A percentile compares a stretch with the other conserved stretches of the same genome.
These are phyloP conservation scores for Daldinia childiae DNA, from an alignment of 495 filamentous ascomycete species.

Conservation along the genomic window DNA sequence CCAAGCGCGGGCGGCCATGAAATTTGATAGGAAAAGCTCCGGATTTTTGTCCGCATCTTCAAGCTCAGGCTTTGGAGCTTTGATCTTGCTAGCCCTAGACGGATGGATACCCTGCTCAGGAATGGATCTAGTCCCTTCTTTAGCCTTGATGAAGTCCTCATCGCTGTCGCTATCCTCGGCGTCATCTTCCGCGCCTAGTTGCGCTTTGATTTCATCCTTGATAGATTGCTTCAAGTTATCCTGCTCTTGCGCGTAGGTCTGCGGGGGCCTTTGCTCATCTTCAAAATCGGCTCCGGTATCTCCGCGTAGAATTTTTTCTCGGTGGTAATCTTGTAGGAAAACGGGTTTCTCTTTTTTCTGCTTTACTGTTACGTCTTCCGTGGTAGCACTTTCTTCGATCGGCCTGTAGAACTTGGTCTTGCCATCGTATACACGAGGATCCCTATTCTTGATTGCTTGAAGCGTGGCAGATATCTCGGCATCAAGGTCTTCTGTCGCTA, in stretches of 20 bases:
- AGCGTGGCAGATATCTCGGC: constrained; percentile 86
- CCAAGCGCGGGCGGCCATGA: constrained; percentile 90
- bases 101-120: constrained; percentile 54
- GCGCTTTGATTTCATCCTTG: constrained; percentile 80
- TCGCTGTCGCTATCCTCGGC: constrained; percentile 72
- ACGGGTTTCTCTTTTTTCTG: constrained; percentile 81
- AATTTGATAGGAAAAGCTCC: constrained; percentile 88
- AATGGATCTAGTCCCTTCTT: constrained; percentile 45
- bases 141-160: constrained; percentile 73
- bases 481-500: constrained; percentile 84
- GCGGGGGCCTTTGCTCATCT: constrained; percentile 63
- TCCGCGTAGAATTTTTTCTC: constrained; percentile 78
- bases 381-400: constrained; percentile 62
- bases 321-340: constrained; percentile 88
- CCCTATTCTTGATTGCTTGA: constrained; percentile 85
- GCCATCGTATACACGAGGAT: constrained; percentile 88
- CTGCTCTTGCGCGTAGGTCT: constrained; percentile 87
- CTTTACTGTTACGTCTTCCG: constrained; percentile 42
- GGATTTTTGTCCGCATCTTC: constrained; percentile 88
- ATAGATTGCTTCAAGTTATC: constrained; percentile 78
- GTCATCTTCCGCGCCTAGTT: constrained; percentile 54
- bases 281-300: constrained; percentile 65
- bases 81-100: constrained; percentile 57
- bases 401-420: constrained; percentile 77
- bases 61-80: constrained; percentile 68